Conservation (phyloP, 2,329 filamentous ascomycete genomes). For the Diaporthe sp. region DNA sequence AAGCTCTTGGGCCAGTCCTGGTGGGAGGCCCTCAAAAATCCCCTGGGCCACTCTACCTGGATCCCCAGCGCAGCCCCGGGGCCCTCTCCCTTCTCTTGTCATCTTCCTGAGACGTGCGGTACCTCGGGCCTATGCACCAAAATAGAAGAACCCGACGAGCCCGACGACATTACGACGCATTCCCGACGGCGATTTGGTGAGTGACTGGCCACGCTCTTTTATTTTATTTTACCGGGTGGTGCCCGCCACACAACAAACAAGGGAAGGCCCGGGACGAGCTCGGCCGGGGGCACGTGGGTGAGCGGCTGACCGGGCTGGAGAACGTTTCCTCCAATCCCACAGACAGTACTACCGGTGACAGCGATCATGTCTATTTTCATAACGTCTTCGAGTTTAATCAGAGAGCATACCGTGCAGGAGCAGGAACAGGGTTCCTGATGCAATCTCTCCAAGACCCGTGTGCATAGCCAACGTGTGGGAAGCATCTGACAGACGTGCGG, state of each 20-base stretch:
- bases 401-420: neutral
- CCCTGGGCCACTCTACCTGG: constrained; percentile 9
- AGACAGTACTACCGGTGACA: neutral
- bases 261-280: neutral
- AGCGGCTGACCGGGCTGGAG: neutral
- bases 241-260: neutral
- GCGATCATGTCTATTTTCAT: neutral
- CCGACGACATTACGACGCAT: neutral
- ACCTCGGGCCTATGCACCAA: constrained; percentile 9
- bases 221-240: constrained; percentile 3
- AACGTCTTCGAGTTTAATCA: too few species aligned
- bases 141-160: constrained; percentile 18
- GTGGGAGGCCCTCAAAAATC: neutral
- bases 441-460: neutral
- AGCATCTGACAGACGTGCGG: neutral
- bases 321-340: neutral
- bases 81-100: neutral
- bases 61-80: neutral
- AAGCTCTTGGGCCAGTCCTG: neutral
- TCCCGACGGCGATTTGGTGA: neutral
- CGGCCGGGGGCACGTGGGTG: too few species aligned
- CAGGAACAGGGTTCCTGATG: neutral
- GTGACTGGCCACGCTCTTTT: neutral
- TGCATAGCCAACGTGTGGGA: neutral
- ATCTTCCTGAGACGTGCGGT: constrained; percentile 25